Evolutionary conservation across 148 eudicot genomes (phyloP).

Genomic region (Persicaria tinctoria): DNA sequence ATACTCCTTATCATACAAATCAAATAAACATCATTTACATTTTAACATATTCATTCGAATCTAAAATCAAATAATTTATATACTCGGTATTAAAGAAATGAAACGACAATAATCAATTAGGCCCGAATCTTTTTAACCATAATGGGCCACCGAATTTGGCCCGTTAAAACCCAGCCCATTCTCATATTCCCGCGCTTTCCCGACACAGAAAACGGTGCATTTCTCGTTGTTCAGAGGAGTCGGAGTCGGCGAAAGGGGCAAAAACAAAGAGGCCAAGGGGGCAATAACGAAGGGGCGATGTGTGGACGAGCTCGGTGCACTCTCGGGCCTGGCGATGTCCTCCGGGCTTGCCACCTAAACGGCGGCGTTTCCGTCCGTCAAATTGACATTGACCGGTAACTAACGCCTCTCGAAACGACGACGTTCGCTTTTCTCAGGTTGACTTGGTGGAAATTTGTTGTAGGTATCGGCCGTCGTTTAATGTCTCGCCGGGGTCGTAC

Average conservation of each 20-base stretch:
- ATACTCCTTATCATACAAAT: too few relatives aligned
- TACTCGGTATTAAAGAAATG: too few relatives aligned
- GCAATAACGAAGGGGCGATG: constrained; percentile 23
- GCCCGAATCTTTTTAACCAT: too few relatives aligned
- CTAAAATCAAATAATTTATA: too few relatives aligned
- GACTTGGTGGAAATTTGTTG: neutral
- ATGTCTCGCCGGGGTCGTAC: constrained; percentile 77
- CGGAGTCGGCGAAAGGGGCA: too few relatives aligned
- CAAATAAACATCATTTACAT: too few relatives aligned
- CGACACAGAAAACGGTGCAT: neutral
- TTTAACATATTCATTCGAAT: too few relatives aligned
- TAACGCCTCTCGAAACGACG: neutral
- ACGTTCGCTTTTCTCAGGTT: neutral
- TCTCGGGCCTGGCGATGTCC: constrained; percentile 55
- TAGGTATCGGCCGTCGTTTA: constrained; percentile 66
- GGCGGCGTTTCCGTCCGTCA: constrained; percentile 43
- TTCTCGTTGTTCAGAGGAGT: too few relatives aligned
- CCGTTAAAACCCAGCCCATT: neutral
- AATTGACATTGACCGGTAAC: constrained; percentile 59
- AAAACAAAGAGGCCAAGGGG: too few relatives aligned
- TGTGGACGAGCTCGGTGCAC: constrained; percentile 71
- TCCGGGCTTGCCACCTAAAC: constrained; percentile 58
- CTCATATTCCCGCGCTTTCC: neutral
- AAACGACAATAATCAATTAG: too few relatives aligned
- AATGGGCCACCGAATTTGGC: too few relatives aligned